Evolutionary conservation across 345 rosid species (phyloP).

Genomic region (Bretschneidera sinensis): DNA sequence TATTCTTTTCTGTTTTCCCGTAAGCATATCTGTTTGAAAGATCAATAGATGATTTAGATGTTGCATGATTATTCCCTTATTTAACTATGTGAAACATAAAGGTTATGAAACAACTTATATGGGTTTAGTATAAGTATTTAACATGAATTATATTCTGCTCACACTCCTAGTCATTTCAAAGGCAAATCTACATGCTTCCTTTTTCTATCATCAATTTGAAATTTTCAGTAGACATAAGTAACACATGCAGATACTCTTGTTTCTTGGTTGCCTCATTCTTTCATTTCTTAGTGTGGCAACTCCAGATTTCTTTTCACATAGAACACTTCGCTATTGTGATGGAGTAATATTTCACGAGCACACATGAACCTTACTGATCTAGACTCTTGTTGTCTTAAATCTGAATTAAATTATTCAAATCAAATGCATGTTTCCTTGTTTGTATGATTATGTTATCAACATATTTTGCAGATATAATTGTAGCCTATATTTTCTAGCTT

Average conservation of each 20-base stretch:
- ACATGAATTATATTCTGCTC: neutral
- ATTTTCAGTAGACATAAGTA: neutral
- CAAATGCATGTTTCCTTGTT: too few relatives aligned
- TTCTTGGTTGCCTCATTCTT: neutral
- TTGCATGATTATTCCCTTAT: too few relatives aligned
- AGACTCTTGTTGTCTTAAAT: neutral
- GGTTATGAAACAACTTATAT: too few relatives aligned
- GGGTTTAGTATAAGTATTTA: too few relatives aligned
- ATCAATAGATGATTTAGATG: neutral
- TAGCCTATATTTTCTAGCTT: neutral
- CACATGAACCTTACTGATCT: neutral
- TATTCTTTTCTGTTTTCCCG: too few relatives aligned
- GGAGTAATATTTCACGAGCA: neutral
- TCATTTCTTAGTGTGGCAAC: neutral
- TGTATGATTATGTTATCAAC: neutral
- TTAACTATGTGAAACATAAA: too few relatives aligned
- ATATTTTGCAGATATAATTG: too few relatives aligned
- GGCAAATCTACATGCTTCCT: too few relatives aligned
- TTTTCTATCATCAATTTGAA: too few relatives aligned
- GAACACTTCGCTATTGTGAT: too few relatives aligned
- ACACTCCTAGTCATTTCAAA: too few relatives aligned
- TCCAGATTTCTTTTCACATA: neutral
- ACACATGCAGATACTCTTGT: neutral
- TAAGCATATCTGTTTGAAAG: too few relatives aligned
- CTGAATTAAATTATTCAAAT: neutral